Percentiles rank a stretch among this genome's conserved stretches.
phyloP scores from a whole-genome alignment of 1,284 basidiomycete genomes.

The Mycena citricolor region DNA sequence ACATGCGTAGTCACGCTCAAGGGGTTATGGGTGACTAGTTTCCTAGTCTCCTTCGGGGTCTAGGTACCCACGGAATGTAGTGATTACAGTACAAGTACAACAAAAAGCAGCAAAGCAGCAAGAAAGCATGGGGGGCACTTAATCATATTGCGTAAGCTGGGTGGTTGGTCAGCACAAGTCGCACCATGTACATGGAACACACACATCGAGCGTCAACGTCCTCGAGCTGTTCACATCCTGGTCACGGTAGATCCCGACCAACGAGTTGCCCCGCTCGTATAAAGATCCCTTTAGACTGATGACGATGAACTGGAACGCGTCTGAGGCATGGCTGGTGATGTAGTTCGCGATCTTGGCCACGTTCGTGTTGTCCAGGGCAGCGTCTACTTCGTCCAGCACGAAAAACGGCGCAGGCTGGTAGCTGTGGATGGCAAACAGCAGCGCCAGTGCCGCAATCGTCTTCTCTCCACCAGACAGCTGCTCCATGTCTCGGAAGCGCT shows the following conservation, averaged over 20 bases:
- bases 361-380: constrained; percentile 95
- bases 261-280: constrained; percentile 88
- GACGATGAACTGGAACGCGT: constrained; percentile 92
- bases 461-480: constrained; percentile 98
- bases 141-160: constrained; percentile 23
- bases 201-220: constrained; percentile 87
- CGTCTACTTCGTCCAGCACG: constrained; percentile 97
- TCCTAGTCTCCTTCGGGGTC: too few species aligned
- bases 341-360: constrained; percentile 92
- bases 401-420: constrained; percentile 99
- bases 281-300: constrained; percentile 92
- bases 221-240: constrained; percentile 91
- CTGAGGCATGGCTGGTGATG: constrained; percentile 77
- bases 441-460: constrained; percentile 93
- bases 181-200: constrained; percentile 31
- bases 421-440: constrained; percentile 96
- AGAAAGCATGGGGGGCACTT: constrained; percentile 6
- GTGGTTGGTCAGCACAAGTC: neutral
- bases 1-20: too few species aligned
- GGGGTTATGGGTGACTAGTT: too few species aligned
- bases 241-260: constrained; percentile 93
- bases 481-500: constrained; percentile 98
- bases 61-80: too few species aligned
- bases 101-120: constrained; percentile 1
- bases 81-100: constrained; percentile 14